Evolutionary conservation across 2,329 filamentous ascomycete species (phyloP).

Genomic region (Cladosporium sp.): DNA sequence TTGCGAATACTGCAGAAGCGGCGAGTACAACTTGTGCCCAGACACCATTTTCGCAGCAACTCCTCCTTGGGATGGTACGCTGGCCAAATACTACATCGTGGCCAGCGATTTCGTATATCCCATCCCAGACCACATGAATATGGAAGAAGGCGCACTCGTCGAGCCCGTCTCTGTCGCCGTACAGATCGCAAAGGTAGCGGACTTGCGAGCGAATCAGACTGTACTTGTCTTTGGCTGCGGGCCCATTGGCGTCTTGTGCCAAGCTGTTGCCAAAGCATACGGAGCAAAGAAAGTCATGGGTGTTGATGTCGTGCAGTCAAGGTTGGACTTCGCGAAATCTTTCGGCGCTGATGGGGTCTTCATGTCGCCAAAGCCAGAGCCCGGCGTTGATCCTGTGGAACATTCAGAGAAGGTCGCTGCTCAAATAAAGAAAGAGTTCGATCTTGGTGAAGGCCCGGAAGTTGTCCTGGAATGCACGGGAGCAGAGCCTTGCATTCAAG

Average conservation of each 20-base stretch:
- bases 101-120: slow-evolving; percentile 45
- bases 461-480: slow-evolving; percentile 76
- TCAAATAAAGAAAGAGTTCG: slow-evolving; percentile 19
- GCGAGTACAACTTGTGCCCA: slow-evolving; percentile 20
- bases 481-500: slow-evolving; percentile 73
- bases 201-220: slow-evolving; percentile 19
- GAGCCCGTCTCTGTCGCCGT: slow-evolving; percentile 50
- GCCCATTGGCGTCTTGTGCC: slow-evolving; percentile 57
- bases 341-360: slow-evolving; percentile 35
- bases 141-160: slow-evolving; percentile 49
- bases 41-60: slow-evolving; percentile 22
- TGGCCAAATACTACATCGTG: slow-evolving; percentile 45
- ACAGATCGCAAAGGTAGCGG: slow-evolving; percentile 31
- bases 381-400: slow-evolving; percentile 33
- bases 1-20: slow-evolving; percentile 20
- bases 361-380: slow-evolving; percentile 27
- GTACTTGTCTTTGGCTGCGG: slow-evolving; percentile 56
- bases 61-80: slow-evolving; percentile 34
- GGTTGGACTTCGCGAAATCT: slow-evolving; percentile 51
- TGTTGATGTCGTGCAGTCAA: slow-evolving; percentile 43
- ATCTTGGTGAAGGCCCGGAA: slow-evolving; percentile 55
- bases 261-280: slow-evolving; percentile 52
- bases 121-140: slow-evolving; percentile 39
- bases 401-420: slow-evolving; percentile 25
- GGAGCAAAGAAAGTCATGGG: slow-evolving; percentile 48